Conservation (phyloP, 2,329 filamentous ascomycete genomes). For the Botrytis deweyae region DNA sequence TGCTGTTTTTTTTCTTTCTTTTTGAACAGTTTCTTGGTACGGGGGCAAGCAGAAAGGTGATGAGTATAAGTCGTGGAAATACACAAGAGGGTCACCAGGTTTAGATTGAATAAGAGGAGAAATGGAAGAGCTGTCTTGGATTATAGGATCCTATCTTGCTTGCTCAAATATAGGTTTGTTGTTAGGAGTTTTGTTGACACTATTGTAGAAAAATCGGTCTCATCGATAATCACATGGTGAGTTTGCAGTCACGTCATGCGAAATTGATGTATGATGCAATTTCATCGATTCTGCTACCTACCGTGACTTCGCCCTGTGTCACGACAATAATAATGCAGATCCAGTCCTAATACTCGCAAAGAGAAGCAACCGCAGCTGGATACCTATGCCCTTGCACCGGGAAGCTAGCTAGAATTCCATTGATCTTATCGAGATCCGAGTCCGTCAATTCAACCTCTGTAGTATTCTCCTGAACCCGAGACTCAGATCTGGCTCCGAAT, state of each 20-base stretch:
- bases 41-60: background rate
- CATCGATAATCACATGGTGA: accelerated
- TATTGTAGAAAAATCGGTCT: background rate
- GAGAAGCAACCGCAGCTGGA: background rate
- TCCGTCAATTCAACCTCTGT: conserved; percentile 26
- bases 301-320: background rate
- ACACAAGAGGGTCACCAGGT: too few species aligned
- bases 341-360: background rate
- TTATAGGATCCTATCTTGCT: background rate
- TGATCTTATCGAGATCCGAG: conserved; percentile 36
- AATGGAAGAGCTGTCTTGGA: background rate
- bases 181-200: background rate
- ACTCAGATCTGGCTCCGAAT: background rate
- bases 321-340: background rate
- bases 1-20: too few species aligned
- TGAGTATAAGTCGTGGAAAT: background rate
- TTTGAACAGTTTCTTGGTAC: too few species aligned
- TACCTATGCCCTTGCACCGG: conserved; percentile 7
- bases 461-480: background rate
- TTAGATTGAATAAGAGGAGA: background rate
- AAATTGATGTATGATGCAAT: background rate
- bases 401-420: conserved; percentile 25
- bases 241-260: background rate
- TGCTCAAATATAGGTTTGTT: accelerated
- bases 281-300: background rate